A percentile compares a stretch with the other conserved stretches of the same genome.
Conservation (phyloP, 345 rosid species). For the Conringia planisiliqua region DNA sequence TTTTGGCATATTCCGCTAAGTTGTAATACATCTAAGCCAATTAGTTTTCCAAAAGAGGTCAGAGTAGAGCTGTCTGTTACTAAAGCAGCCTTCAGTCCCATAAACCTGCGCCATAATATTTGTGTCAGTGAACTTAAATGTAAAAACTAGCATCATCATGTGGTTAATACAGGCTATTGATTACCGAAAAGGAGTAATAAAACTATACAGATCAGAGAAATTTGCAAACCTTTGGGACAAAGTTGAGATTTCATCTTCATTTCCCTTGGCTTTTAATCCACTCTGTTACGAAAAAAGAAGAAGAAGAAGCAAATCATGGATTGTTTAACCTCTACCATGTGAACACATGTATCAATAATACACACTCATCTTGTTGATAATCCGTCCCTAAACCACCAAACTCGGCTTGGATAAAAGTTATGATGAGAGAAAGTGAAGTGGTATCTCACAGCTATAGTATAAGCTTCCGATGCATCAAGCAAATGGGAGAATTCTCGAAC, state of each 20-base stretch:
- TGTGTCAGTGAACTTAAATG: not conserved
- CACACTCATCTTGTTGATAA: not conserved
- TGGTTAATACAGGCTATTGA: not conserved
- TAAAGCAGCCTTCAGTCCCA: conserved; percentile 80
- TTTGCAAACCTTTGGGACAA: conserved; percentile 55
- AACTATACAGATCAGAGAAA: not conserved
- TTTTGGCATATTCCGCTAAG: conserved; percentile 36
- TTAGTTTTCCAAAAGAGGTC: conserved; percentile 50
- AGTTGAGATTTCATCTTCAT: conserved; percentile 34
- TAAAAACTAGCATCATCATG: conserved; percentile 1
- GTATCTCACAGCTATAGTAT: conserved; percentile 39
- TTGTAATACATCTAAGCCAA: conserved; percentile 49
- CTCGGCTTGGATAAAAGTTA: not conserved
- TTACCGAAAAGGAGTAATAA: not conserved
- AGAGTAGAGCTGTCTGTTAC: conserved; percentile 44
- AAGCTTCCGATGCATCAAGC: conserved; percentile 59
- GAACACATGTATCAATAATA: not conserved
- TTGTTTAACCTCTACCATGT: not conserved
- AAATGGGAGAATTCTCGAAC: conserved; percentile 71
- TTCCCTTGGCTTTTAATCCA: conserved; percentile 26
- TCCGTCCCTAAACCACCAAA: not conserved
- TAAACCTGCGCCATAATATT: conserved; percentile 46
- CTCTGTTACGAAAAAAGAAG: conserved; percentile 27
- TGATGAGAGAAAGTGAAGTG: not conserved
- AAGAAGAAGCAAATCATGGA: not conserved